These are phyloP conservation scores for Xerocomus amazonicus DNA, from an alignment of 1,284 basidiomycete species.

Conservation along the genomic window DNA sequence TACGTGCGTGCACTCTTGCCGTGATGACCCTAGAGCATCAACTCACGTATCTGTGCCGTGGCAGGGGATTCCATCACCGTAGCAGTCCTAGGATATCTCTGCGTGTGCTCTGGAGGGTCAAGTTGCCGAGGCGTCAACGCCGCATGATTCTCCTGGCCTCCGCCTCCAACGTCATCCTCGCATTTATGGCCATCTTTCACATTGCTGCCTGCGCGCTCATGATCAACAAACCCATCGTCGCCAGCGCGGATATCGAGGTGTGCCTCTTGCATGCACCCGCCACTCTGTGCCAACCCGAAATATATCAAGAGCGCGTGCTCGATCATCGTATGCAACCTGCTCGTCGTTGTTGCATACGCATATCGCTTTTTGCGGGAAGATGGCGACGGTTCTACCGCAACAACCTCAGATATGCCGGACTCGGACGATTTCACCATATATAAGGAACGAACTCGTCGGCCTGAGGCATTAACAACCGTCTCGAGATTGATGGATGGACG, in stretches of 20 bases:
- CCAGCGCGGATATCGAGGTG: slow-evolving; percentile 5
- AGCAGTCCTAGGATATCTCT: slow-evolving; percentile 12
- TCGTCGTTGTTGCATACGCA: slow-evolving; percentile 19
- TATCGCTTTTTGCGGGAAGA: slow-evolving; percentile 8
- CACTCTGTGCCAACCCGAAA: neutral
- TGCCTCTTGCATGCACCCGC: no score
- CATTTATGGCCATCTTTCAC: slow-evolving; percentile 14
- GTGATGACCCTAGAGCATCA: neutral
- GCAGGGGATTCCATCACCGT: slow-evolving; percentile 13
- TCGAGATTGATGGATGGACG: neutral
- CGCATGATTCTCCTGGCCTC: slow-evolving; percentile 20
- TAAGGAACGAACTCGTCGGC: no score
- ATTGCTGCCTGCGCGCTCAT: slow-evolving; percentile 3
- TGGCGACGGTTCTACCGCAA: neutral
- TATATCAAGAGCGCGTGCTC: slow-evolving; percentile 4
- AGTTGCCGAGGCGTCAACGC: slow-evolving; percentile 11
- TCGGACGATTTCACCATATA: slow-evolving; percentile 7
- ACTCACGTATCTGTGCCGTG: neutral
- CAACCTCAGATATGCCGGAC: neutral
- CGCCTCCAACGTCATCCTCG: slow-evolving; percentile 12
- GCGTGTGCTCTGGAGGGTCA: slow-evolving; percentile 18
- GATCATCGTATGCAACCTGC: slow-evolving; percentile 20
- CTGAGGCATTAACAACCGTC: neutral
- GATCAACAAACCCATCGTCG: neutral
- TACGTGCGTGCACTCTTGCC: neutral